Base-by-base conservation (phyloP, 1,139 yeast genomes). In the Geotrichum armillariae region DNA sequence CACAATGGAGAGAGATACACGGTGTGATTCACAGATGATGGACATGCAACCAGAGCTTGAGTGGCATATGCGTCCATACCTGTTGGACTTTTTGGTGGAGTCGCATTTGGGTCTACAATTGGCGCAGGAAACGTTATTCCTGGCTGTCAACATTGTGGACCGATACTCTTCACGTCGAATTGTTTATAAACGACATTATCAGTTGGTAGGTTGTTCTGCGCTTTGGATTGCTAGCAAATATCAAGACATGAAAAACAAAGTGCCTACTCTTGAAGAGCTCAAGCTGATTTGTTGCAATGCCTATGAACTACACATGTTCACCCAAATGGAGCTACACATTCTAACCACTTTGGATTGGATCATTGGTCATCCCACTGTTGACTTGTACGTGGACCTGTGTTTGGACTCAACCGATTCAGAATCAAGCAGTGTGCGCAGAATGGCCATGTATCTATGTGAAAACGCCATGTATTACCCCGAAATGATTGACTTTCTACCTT, bases 151-250 rank as follows among this genome's bases (percentile, higher is more conserved):
- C 66, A 82, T 91, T 57, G 82, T 89, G 41, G 99, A 93, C 68
- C 80, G 96, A 56, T 93, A 93, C 71, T 85, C 96, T 66, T 86
- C 97, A 34, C 85, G 83, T 62, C 77, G 99, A 58, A 85, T 91
- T 17, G 95, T 91, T n/a, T 87, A 85, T 69, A 87, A 86, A 63
- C 82, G 90, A 58, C 98, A 93, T 66, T 90, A 89, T 66, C 97
- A 91, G 66, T 73, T 93, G 56, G 93, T 93, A 12, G 96, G 96
- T 2, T 86, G 96, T 62, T 85, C 96, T 1, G 88, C 96, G 4
- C 75, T 93, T 50, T 91, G 98, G 97, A 82, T 93, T 42, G 96
- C 98, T 6, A 89, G 95, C 49, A 93, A 93, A 68, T 88, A 86
- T 67, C 90, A 88, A 63, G 97, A 90, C 67, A 86, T 86, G 64